Evolutionary conservation across 208 protist genomes (phyloP).

Genomic region (Angomonas deanei): DNA sequence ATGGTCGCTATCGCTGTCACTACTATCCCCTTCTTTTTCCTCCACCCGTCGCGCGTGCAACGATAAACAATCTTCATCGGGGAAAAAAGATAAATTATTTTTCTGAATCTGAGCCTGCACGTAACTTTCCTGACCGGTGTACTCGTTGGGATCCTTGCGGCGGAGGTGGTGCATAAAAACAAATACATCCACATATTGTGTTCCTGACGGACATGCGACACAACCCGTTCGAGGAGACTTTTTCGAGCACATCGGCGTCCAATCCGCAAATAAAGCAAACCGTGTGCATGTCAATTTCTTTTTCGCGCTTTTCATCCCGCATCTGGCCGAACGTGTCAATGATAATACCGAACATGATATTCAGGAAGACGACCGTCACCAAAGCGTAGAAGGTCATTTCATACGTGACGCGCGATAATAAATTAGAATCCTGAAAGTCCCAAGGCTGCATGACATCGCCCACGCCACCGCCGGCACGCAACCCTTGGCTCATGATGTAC

Average conservation of each 20-base stretch:
- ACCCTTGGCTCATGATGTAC: conserved; percentile 69
- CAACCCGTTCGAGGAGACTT: conserved; percentile 57
- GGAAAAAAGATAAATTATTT: conserved; percentile 73
- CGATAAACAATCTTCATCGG: conserved; percentile 50
- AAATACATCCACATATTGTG: conserved; percentile 97
- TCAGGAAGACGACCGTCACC: conserved; percentile 91
- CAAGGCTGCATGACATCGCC: conserved; percentile 72
- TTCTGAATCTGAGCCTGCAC: conserved; percentile 47
- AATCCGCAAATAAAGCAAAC: conserved; percentile 93
- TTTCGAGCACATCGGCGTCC: conserved; percentile 76
- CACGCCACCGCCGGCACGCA: conserved; percentile 74
- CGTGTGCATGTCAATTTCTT: conserved; percentile 74
- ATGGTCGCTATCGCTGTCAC: conserved; percentile 18
- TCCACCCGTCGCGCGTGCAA: conserved; percentile 14
- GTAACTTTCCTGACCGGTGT: conserved; percentile 84
- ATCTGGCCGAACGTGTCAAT: conserved; percentile 92
- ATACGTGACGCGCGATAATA: conserved; percentile 59
- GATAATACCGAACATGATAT: conserved; percentile 95
- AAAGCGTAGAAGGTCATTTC: conserved; percentile 92
- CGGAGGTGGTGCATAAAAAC: conserved; percentile 89
- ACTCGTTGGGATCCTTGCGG: conserved; percentile 68
- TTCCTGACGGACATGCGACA: conserved; percentile 78
- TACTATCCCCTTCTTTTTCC: conserved; percentile 4
- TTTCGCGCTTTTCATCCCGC: conserved; percentile 78
- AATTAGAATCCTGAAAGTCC: conserved; percentile 38